These are phyloP conservation scores for Pontederia crassipes DNA, from an alignment of 176 grass and related monocot species.

Conservation along the genomic window DNA sequence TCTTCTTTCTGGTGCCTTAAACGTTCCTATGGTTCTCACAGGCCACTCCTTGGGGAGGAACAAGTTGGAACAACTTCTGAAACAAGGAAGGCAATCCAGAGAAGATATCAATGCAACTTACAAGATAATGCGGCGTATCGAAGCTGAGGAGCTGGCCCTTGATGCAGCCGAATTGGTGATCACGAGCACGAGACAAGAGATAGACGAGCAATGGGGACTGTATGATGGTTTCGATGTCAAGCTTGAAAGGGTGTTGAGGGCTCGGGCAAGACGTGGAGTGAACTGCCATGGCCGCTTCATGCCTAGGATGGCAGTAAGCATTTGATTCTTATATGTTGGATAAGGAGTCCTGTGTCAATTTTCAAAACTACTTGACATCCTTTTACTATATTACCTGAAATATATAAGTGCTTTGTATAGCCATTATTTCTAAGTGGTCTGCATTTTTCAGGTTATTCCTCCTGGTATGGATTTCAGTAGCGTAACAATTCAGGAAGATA, in stretches of 20 bases:
- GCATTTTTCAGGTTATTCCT: slow-evolving; percentile 7
- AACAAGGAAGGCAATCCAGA: slow-evolving; percentile 7
- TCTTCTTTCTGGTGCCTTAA: slow-evolving; percentile 10
- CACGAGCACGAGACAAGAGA: slow-evolving; percentile 13
- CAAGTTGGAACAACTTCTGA: slow-evolving; percentile 14
- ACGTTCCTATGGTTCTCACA: slow-evolving; percentile 13
- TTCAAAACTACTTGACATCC: no score
- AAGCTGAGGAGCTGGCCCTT: slow-evolving; percentile 11
- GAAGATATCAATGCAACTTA: slow-evolving; percentile 3
- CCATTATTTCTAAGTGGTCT: no score
- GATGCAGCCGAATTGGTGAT: slow-evolving; percentile 9
- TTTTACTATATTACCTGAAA: no score
- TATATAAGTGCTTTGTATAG: no score
- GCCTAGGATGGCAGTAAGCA: slow-evolving; percentile 14
- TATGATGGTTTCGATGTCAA: slow-evolving; percentile 17
- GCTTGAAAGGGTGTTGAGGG: slow-evolving; percentile 2
- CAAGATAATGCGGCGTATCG: slow-evolving; percentile 14
- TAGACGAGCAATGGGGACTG: slow-evolving; percentile 11
- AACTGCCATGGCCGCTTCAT: slow-evolving; percentile 10
- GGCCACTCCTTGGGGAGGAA: slow-evolving; percentile 15
- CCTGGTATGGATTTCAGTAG: slow-evolving; percentile 16
- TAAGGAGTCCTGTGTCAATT: no score
- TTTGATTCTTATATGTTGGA: neutral
- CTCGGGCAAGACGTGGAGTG: neutral
- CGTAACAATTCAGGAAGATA: slow-evolving; percentile 6